A percentile compares a stretch with the other conserved stretches of the same genome.
phyloP scores from a whole-genome alignment of 441 rosid genomes.

The Sinapis alba region DNA sequence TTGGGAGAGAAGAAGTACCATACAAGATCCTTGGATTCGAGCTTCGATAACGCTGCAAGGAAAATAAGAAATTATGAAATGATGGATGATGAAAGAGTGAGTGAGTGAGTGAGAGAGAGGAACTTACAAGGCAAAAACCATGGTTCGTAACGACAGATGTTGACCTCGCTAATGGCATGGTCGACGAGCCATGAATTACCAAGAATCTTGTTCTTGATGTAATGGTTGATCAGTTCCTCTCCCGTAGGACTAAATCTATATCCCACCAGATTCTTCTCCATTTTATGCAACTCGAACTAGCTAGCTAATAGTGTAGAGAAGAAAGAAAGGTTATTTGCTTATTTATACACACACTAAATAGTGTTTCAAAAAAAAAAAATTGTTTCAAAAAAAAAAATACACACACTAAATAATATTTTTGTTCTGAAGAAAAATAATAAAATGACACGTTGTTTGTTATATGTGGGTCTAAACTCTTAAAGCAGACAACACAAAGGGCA shows the following conservation, averaged over 20 bases:
- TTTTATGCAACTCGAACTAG: background rate
- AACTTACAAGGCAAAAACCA: conserved; percentile 22
- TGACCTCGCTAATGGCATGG: conserved; percentile 25
- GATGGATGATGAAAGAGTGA: background rate
- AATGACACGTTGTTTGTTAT: background rate
- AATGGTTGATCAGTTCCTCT: conserved; percentile 29
- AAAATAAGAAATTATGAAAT: background rate
- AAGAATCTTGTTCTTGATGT: conserved; percentile 26
- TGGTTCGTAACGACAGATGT: conserved; percentile 26
- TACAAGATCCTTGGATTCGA: conserved; percentile 16
- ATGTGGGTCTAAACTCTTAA: background rate
- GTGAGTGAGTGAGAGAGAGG: background rate
- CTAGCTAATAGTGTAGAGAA: background rate
- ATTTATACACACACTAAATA: background rate
- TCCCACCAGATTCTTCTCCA: conserved; percentile 26
- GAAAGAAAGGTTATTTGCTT: background rate
- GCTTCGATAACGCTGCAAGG: conserved; percentile 22
- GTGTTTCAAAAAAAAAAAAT: too few species aligned
- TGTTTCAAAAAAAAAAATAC: too few species aligned
- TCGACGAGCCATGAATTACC: conserved; percentile 28
- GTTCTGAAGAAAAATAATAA: background rate
- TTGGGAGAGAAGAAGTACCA: conserved; percentile 36
- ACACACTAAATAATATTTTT: background rate
- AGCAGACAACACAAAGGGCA: background rate
- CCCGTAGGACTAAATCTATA: conserved; percentile 32